Base-by-base conservation (phyloP, 2,329 filamentous ascomycete species). In the Aspergillus costaricaensis region DNA sequence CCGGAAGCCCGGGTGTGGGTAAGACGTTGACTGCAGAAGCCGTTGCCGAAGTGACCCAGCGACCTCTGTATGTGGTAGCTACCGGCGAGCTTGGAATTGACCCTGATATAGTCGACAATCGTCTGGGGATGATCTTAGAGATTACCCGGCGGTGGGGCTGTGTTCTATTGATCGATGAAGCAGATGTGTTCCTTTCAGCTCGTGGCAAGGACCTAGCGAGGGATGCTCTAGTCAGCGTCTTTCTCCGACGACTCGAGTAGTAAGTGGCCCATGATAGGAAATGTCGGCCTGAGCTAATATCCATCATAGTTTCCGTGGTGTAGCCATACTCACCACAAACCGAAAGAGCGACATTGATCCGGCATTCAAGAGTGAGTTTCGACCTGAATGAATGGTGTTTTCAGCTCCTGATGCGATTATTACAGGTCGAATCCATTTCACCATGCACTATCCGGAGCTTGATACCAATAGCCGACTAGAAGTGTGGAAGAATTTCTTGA, bases 21-120 rank as follows among this genome's bases (percentile, higher is more conserved):
- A 57, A 57, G 21, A 57, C 44, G 0, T 19, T 57, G 8, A 57
- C 55, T 36, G 55, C 55, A 36, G 55, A 57, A 43, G 55, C 55
- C 15, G 55, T 57, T 6, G 55, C 55, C 12, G 55, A 57, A 39
- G 41, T 44, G 2, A 44, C 41, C 1, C 19, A 53, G 23, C 27
- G 50, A 1, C 50, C 50, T 1, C 4, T 53, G 14, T 53, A 53
- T 39, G 50, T 53, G 14, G 50, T 53, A 17, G 50, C 50, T 10
- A 53, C 50, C n/a, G 54, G 54, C 7, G 54, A 47, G 19, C 21
- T 47, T 14, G 39, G 39, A 4, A 47, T 47, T 9, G 25, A 47
- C 32, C 23, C 54, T 10, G 52, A 43, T 14, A 23, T 21, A 15
- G 52, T 55, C 6, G 52, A 55, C 8, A 41, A 38, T 17, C 21